Conservation (phyloP, 371 early-diverging fungal species). For the Capillidium heterosporum region DNA sequence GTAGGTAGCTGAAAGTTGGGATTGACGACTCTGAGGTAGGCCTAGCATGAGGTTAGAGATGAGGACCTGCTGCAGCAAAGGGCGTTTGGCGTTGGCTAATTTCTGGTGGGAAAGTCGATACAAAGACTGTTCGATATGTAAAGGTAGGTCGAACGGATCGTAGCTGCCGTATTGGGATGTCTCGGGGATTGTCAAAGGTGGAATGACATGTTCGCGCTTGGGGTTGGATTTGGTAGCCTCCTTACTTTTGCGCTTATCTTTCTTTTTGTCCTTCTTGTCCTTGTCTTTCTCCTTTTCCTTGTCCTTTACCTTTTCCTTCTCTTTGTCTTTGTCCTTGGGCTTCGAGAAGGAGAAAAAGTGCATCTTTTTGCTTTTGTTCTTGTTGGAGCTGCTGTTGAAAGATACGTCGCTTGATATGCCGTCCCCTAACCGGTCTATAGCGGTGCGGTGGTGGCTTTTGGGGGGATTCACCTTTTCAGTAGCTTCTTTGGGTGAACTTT, state of each 20-base stretch:
- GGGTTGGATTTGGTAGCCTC: neutral
- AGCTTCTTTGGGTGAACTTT: neutral
- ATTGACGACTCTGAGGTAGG: conserved; percentile 65
- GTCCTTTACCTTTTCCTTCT: conserved; percentile 2
- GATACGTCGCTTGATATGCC: neutral
- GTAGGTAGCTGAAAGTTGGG: conserved; percentile 1
- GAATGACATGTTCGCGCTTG: neutral
- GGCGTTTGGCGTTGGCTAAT: conserved; percentile 73
- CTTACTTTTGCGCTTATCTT: neutral
- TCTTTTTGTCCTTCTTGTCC: neutral
- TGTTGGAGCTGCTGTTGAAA: neutral
- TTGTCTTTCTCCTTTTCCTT: neutral
- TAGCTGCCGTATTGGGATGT: neutral
- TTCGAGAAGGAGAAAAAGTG: neutral
- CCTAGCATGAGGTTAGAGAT: conserved; percentile 92
- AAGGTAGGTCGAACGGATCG: conserved; percentile 44
- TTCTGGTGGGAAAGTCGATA: conserved; percentile 86
- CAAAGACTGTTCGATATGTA: conserved; percentile 73
- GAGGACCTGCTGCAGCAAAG: conserved; percentile 78
- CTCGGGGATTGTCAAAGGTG: conserved; percentile 5
- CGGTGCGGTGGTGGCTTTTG: neutral
- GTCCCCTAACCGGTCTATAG: neutral
- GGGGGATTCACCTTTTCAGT: neutral
- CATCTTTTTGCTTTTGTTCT: conserved; percentile 1
- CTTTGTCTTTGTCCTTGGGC: neutral